Conservation (phyloP, 176 grass and related monocot species). For the Oryza brachyantha region DNA sequence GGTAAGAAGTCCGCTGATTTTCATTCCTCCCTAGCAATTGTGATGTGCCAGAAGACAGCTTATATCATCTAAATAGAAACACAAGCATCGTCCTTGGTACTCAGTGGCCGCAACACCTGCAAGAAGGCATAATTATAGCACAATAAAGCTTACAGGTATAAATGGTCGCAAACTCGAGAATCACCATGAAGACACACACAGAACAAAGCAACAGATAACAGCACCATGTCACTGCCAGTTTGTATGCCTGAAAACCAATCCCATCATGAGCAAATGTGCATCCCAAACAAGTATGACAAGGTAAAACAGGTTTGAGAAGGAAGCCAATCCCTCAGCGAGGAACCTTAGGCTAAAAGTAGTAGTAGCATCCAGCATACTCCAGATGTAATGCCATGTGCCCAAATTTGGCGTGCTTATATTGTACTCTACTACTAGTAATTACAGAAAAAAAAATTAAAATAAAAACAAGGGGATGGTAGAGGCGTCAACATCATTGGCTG, state of each 20-base stretch:
- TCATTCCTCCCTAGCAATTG: conserved; percentile 40
- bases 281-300: not conserved
- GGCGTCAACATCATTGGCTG: not conserved
- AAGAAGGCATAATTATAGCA: not conserved
- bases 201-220: not conserved
- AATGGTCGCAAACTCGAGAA: not conserved
- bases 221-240: not conserved
- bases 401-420: not conserved
- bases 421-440: not conserved
- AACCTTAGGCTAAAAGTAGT: not conserved
- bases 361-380: not conserved
- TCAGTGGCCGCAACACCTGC: conserved; percentile 10
- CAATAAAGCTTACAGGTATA: not conserved
- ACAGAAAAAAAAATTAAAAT: no score
- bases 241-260: not conserved
- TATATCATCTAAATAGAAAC: conserved; percentile 20
- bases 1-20: conserved; percentile 72
- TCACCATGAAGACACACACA: not conserved
- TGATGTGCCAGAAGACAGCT: not conserved
- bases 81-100: not conserved
- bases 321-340: not conserved
- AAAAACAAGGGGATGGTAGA: no score
- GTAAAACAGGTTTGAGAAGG: not conserved
- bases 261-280: not conserved
- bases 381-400: not conserved